A percentile compares a stretch with the other conserved stretches of the same genome.
These are phyloP conservation scores for Penicillium sp. DNA, from an alignment of 2,329 filamentous ascomycete species.

Conservation along the genomic window DNA sequence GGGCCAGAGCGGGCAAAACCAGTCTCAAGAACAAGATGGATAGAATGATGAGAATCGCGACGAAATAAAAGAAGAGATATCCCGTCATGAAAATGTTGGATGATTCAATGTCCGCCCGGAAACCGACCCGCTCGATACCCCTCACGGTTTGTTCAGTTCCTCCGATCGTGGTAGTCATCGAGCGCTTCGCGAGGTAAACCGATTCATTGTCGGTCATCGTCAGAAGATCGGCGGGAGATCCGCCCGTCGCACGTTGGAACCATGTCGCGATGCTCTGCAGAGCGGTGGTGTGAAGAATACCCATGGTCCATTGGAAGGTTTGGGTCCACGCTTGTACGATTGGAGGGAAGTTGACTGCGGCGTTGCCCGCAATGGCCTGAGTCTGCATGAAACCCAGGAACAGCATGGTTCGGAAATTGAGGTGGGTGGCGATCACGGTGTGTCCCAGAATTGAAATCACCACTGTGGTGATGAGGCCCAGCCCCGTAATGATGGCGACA, in stretches of 20 bases:
- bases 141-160: conserved; percentile 57
- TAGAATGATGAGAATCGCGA: conserved; percentile 73
- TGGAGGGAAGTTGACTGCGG: conserved; percentile 74
- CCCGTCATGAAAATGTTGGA: conserved; percentile 95
- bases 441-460: conserved; percentile 87
- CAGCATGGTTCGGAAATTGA: conserved; percentile 86
- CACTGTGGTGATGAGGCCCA: conserved; percentile 79
- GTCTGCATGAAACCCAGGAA: conserved; percentile 93
- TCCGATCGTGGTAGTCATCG: conserved; percentile 40
- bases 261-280: conserved; percentile 87
- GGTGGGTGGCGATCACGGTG: conserved; percentile 88
- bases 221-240: conserved; percentile 74
- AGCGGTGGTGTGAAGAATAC: conserved; percentile 80
- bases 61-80: conserved; percentile 82
- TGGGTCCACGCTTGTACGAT: conserved; percentile 92
- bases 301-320: conserved; percentile 98
- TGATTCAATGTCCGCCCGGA: conserved; percentile 76
- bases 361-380: conserved; percentile 86
- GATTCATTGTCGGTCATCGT: conserved; percentile 61
- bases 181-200: conserved; percentile 72
- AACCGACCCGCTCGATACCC: conserved; percentile 87
- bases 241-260: conserved; percentile 93
- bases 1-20: conserved; percentile 69
- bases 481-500: conserved; percentile 79
- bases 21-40: conserved; percentile 74